Base-by-base conservation (phyloP, 192 early-diverging fungal species). In the Entrophospora sp. region DNA sequence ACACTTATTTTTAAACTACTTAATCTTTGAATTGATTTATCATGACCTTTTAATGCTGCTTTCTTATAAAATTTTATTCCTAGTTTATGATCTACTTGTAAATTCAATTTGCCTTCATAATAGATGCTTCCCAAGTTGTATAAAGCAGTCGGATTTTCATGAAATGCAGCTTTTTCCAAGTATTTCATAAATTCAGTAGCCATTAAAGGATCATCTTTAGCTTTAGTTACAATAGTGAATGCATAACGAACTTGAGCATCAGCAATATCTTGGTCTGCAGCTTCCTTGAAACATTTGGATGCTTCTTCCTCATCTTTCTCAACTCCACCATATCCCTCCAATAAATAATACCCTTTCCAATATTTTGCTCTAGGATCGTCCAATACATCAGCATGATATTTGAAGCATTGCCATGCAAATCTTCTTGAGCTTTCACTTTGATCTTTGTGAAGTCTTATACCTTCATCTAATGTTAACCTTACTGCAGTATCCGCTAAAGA, bases 11-110 rank as follows among this genome's bases (percentile, higher is more conserved):
- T 18, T 8, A n/a, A 2, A n/a, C 31, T 53, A 6, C 8, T 13
- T 4, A 53, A 30, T 32, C 5, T 94, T 90, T 53, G 27, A n/a
- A 5, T 6, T 32, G 51, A 25, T 25, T 53, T 53, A 34, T 3
- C 1, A n/a, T 53, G 51, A n/a, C 16, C 16, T 14, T 32, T 13
- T 7, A 53, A 13, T 5, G 16, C 28, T 31, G 51, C 51, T 30
- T 30, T 24, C 28, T 12, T 53, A n/a, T 31, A 53, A 53, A 31
- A 53, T 13, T 30, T 12, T 28, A 53, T 16, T 16, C 51, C 51
- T 53, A 31, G 27, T 20, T 53, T 7, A 12, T 7, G 16, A 18
- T 53, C 51, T 28, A 18, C 31, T 32, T 18, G 14, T 31, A 53
- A n/a, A 53, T n/a, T n/a, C 4, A 53, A 28, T 34, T 53, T 53